phyloP scores from a whole-genome alignment of 768 basidiomycete genomes.

The Rhodosporidiobolus odoratus region DNA sequence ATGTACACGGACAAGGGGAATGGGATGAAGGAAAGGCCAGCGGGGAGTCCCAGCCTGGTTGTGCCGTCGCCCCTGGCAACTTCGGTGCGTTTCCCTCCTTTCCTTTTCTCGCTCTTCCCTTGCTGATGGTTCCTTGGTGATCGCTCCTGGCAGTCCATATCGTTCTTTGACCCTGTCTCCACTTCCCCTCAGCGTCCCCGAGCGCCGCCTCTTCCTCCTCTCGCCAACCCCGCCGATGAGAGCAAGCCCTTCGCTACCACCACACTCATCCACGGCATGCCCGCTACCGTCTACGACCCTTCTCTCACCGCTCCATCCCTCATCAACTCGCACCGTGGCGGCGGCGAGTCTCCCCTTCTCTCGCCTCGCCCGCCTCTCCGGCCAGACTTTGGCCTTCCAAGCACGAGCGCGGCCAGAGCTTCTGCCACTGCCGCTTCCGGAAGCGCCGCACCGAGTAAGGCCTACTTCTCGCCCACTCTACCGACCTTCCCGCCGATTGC shows the following conservation, averaged over 20 bases:
- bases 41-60: background rate
- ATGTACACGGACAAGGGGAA: conserved; percentile 8
- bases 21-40: background rate
- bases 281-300: conserved; percentile 21
- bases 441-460: background rate
- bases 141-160: background rate
- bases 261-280: conserved; percentile 18
- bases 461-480: conserved; percentile 22
- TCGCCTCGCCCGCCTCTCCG: conserved; percentile 6
- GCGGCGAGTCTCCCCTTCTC: background rate
- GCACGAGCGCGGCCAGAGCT: background rate
- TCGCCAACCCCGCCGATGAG: background rate
- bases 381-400: conserved; percentile 28
- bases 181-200: conserved; percentile 30
- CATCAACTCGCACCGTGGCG: conserved; percentile 27
- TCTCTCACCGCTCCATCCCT: background rate
- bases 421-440: background rate
- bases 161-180: conserved; percentile 34
- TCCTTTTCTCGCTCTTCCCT: background rate
- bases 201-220: conserved; percentile 6
- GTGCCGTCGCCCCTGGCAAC: background rate
- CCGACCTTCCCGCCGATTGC: conserved; percentile 12
- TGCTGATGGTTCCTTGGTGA: background rate
- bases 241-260: background rate
- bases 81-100: background rate